Percentiles rank a stretch among this genome's conserved stretches.
phyloP scores from a whole-genome alignment of 163 green algal species.

The Chloromonas sp. region DNA sequence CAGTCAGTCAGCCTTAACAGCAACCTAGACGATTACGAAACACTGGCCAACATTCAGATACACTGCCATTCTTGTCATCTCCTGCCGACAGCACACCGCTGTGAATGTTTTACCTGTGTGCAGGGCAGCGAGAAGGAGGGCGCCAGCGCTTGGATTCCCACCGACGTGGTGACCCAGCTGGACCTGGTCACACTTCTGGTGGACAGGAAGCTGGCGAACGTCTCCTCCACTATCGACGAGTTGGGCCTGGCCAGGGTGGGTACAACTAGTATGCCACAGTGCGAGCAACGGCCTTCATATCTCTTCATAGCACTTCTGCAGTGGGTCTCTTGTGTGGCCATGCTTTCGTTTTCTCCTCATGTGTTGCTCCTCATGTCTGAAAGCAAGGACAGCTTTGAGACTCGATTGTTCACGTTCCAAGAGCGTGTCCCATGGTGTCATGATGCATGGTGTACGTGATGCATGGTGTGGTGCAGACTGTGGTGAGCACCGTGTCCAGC shows the following conservation, averaged over 20 bases:
- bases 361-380: no score
- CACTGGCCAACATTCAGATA: no score
- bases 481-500: slow-evolving; percentile 39
- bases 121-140: slow-evolving; percentile 13
- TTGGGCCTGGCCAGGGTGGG: slow-evolving; percentile 46
- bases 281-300: no score
- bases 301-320: no score
- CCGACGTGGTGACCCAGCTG: slow-evolving; percentile 49
- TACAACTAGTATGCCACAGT: not conserved
- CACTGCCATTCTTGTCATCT: no score
- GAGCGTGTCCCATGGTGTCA: not conserved
- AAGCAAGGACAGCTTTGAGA: no score
- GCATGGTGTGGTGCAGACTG: slow-evolving; percentile 23
- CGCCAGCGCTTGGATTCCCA: slow-evolving; percentile 22
- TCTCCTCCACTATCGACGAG: slow-evolving; percentile 29
- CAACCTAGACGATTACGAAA: no score
- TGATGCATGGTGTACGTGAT: not conserved
- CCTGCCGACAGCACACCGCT: no score
- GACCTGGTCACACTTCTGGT: slow-evolving; percentile 48
- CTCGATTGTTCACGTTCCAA: no score
- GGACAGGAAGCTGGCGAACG: slow-evolving; percentile 35
- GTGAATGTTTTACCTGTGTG: not conserved
- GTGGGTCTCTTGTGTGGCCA: no score
- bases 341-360: no score
- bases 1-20: no score